A percentile compares a stretch with the other conserved stretches of the same genome.
phyloP scores from a whole-genome alignment of 371 early-diverging fungal species.

The Entomophthora muscae region DNA sequence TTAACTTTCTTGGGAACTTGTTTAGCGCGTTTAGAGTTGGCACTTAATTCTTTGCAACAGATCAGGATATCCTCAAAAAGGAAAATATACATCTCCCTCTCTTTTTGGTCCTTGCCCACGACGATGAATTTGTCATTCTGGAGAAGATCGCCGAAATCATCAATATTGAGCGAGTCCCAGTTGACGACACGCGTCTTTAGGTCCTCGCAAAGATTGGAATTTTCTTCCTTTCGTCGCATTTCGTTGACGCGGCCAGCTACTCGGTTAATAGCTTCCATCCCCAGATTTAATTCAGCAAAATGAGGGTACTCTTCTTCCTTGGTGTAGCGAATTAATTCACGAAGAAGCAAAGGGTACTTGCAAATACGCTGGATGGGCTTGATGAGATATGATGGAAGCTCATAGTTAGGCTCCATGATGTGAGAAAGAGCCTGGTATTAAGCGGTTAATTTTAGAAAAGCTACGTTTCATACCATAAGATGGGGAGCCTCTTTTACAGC shows the following conservation, averaged over 20 bases:
- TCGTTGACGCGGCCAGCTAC: slow-evolving; percentile 87
- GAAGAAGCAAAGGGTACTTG: slow-evolving; percentile 83
- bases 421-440: slow-evolving; percentile 31
- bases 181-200: slow-evolving; percentile 65
- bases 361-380: slow-evolving; percentile 95
- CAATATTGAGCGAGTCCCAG: slow-evolving; percentile 55
- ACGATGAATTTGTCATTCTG: slow-evolving; percentile 68
- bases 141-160: slow-evolving; percentile 59
- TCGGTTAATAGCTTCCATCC: slow-evolving; percentile 61
- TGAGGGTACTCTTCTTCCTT: slow-evolving; percentile 40
- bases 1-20: slow-evolving; percentile 22
- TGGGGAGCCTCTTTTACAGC: slow-evolving; percentile 27
- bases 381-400: slow-evolving; percentile 79
- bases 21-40: slow-evolving; percentile 15
- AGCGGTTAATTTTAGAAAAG: no score
- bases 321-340: slow-evolving; percentile 13
- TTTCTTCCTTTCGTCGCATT: slow-evolving; percentile 73
- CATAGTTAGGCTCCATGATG: slow-evolving; percentile 66
- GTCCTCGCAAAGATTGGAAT: slow-evolving; percentile 51
- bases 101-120: slow-evolving; percentile 42
- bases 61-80: slow-evolving; percentile 77
- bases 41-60: slow-evolving; percentile 58
- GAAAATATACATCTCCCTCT: slow-evolving; percentile 61
- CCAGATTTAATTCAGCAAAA: slow-evolving; percentile 55
- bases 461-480: slow-evolving; percentile 15